Evolutionary conservation across 306 rosid genomes (phyloP).

Genomic region (Lablab purpureus): DNA sequence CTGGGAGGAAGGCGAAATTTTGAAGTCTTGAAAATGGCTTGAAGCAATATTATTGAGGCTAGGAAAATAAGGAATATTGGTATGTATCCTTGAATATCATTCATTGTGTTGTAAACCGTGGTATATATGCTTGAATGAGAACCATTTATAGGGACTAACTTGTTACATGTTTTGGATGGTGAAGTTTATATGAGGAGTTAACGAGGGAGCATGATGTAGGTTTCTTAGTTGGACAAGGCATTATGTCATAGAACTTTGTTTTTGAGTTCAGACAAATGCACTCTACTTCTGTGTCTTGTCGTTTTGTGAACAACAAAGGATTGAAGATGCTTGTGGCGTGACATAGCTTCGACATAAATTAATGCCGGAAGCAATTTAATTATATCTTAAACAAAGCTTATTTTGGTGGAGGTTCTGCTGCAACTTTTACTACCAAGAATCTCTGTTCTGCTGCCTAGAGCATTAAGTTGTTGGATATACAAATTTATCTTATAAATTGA

Average conservation of each 20-base stretch:
- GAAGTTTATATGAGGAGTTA: not conserved
- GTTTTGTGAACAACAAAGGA: not conserved
- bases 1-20: conserved; percentile 47
- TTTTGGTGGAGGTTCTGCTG: conserved; percentile 24
- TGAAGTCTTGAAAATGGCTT: conserved; percentile 45
- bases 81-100: conserved; percentile 48
- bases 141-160: not conserved
- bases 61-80: conserved; percentile 52
- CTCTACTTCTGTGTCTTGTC: not conserved
- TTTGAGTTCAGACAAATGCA: not conserved
- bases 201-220: not conserved
- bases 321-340: conserved; percentile 6
- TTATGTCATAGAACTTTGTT: not conserved
- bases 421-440: conserved; percentile 22
- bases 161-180: no score
- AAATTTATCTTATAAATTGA: no score
- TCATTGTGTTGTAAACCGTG: conserved; percentile 44
- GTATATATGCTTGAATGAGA: not conserved
- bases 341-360: not conserved
- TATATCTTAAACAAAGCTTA: not conserved
- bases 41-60: conserved; percentile 44
- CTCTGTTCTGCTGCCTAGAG: conserved; percentile 7
- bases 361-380: not conserved
- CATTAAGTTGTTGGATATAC: not conserved
- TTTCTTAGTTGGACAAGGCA: conserved; percentile 24